Evolutionary conservation across 176 grass and related monocot genomes (phyloP).

Genomic region (Phragmites australis): DNA sequence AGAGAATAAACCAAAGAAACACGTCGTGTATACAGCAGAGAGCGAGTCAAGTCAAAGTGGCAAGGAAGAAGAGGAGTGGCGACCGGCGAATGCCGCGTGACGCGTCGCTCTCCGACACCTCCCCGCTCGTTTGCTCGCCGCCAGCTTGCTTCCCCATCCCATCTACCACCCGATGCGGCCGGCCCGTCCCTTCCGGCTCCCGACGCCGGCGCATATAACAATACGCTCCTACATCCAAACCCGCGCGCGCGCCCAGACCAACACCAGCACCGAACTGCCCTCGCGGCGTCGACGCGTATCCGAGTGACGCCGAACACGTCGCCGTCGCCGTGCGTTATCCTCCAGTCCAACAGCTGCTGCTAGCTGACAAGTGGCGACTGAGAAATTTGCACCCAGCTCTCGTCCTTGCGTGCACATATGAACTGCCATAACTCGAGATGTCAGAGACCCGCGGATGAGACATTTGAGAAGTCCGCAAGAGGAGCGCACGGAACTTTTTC

Average conservation of each 20-base stretch:
- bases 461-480: too few relatives aligned
- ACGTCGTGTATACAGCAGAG: background rate
- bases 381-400: too few relatives aligned
- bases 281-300: background rate
- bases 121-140: background rate
- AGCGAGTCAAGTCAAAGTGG: background rate
- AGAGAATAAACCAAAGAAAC: background rate
- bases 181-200: too few relatives aligned
- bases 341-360: background rate
- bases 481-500: too few relatives aligned
- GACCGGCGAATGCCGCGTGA: background rate
- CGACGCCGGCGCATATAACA: background rate
- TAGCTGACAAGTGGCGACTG: too few relatives aligned
- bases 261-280: background rate
- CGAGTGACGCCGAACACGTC: background rate
- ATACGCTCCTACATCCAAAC: too few relatives aligned
- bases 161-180: background rate
- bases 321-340: background rate
- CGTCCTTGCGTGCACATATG: too few relatives aligned
- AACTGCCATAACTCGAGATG: too few relatives aligned
- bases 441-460: too few relatives aligned
- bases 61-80: background rate
- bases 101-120: background rate
- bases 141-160: background rate
- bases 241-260: background rate